Conservation (phyloP, 2,329 filamentous ascomycete genomes). For the Madurella mycetomatis region DNA sequence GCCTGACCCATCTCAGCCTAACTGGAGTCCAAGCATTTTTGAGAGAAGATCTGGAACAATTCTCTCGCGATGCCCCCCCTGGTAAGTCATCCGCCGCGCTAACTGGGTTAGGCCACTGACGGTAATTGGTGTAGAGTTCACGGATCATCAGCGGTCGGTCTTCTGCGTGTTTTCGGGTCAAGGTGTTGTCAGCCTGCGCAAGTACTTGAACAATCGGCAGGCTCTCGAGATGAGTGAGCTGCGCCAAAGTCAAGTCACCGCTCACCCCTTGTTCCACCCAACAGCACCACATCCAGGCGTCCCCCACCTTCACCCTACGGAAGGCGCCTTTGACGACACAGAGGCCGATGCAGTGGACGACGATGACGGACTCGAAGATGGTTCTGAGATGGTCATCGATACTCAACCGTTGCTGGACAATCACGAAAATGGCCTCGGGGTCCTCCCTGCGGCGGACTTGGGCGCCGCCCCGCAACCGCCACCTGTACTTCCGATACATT, state of each 20-base stretch:
- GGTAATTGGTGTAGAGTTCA: conserved; percentile 65
- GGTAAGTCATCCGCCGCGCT: conserved; percentile 41
- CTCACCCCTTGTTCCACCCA: conserved; percentile 1
- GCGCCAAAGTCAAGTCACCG: not conserved
- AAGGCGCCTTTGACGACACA: conserved; percentile 22
- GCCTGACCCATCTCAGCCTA: conserved; percentile 87
- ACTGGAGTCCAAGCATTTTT: conserved; percentile 92
- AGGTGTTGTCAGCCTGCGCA: conserved; percentile 72
- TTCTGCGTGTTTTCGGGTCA: conserved; percentile 96
- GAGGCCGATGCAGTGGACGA: conserved; percentile 27
- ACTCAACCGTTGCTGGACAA: conserved; percentile 20
- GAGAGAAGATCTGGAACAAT: conserved; percentile 74
- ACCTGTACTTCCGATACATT: conserved; percentile 7
- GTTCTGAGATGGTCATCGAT: conserved; percentile 30
- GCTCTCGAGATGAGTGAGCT: not conserved
- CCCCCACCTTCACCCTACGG: conserved; percentile 12
- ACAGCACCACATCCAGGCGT: not conserved
- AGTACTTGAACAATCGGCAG: conserved; percentile 60
- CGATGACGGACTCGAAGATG: conserved; percentile 29
- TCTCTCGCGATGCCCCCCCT: conserved; percentile 78
- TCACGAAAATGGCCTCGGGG: not conserved
- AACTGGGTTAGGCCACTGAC: conserved; percentile 24
- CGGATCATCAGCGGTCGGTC: conserved; percentile 86
- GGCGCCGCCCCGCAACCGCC: conserved; percentile 3
- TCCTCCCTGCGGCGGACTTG: not conserved